A percentile compares a stretch with the other conserved stretches of the same genome.
phyloP scores from a whole-genome alignment of 2,329 filamentous ascomycete species.

The Trichoderma endophyticum region DNA sequence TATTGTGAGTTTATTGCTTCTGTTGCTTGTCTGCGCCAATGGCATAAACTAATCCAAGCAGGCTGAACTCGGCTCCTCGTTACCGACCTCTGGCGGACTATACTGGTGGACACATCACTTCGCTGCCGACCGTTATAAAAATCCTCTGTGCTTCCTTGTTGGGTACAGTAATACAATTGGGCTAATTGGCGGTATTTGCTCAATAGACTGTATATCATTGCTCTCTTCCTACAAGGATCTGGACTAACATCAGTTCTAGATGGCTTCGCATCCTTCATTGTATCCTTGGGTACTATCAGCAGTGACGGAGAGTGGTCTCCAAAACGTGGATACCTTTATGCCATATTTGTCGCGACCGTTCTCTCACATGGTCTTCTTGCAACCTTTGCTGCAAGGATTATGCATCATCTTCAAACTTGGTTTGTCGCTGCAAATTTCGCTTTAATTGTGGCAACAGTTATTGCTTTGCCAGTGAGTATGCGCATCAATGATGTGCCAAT shows the following conservation, averaged over 20 bases:
- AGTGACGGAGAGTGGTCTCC: not conserved
- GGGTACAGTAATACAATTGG: slow-evolving; percentile 3
- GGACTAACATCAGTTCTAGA: not conserved
- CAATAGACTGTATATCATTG: not conserved
- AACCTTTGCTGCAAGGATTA: not conserved
- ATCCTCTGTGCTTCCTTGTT: not conserved
- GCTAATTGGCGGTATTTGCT: slow-evolving; percentile 1
- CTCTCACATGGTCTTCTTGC: not conserved
- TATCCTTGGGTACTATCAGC: not conserved
- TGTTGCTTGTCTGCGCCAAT: not conserved
- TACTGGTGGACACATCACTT: slow-evolving; percentile 12
- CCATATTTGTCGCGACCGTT: not conserved
- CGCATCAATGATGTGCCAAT: not conserved
- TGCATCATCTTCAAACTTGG: slow-evolving; percentile 10
- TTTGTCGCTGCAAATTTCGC: not conserved
- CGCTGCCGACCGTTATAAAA: not conserved
- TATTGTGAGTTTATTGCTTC: not conserved
- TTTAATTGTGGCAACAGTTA: not conserved
- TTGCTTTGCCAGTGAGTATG: not conserved
- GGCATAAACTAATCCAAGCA: not conserved
- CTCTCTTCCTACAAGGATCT: no score
- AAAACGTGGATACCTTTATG: not conserved
- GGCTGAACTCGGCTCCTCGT: slow-evolving; percentile 1
- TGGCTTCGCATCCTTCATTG: slow-evolving; percentile 3
- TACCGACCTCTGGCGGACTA: not conserved